A percentile compares a stretch with the other conserved stretches of the same genome.
Conservation (phyloP, 495 filamentous ascomycete genomes). For the Tuber indicum region DNA sequence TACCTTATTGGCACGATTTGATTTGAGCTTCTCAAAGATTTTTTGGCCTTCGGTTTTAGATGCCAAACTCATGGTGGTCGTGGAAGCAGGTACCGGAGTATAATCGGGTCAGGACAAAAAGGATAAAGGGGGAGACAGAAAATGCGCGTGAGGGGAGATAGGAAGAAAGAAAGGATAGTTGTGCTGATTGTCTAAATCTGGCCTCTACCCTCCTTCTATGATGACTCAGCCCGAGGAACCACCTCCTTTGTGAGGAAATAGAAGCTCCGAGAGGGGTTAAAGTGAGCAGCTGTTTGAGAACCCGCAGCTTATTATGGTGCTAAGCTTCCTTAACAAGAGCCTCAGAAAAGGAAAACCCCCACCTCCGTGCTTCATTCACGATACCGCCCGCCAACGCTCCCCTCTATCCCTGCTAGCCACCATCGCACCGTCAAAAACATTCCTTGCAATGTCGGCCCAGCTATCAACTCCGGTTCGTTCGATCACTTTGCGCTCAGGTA, state of each 20-base stretch:
- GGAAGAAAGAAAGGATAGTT: slow-evolving; percentile 1
- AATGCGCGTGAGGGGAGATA: neutral
- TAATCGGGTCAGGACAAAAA: neutral
- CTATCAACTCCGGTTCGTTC: neutral
- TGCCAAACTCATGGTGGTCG: slow-evolving; percentile 62
- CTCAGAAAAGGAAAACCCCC: neutral
- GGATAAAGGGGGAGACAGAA: neutral
- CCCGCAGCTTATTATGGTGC: neutral
- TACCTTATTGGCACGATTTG: slow-evolving; percentile 90
- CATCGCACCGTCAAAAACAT: neutral
- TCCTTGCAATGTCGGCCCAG: neutral
- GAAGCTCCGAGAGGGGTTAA: neutral
- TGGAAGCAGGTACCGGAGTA: neutral
- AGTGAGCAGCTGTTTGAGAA: neutral
- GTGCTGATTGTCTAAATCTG: neutral
- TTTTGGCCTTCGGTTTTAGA: slow-evolving; percentile 92
- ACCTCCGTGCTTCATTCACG: neutral
- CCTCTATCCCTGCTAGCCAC: neutral
- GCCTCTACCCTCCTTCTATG: neutral
- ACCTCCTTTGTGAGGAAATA: neutral
- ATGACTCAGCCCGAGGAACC: neutral
- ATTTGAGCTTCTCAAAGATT: slow-evolving; percentile 95
- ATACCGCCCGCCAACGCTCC: neutral
- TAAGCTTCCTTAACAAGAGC: neutral
- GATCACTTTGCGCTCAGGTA: neutral